Percentiles rank a stretch among this genome's conserved stretches.
These are phyloP conservation scores for Podospora pseudoanserina DNA, from an alignment of 495 filamentous ascomycete species.

Conservation along the genomic window DNA sequence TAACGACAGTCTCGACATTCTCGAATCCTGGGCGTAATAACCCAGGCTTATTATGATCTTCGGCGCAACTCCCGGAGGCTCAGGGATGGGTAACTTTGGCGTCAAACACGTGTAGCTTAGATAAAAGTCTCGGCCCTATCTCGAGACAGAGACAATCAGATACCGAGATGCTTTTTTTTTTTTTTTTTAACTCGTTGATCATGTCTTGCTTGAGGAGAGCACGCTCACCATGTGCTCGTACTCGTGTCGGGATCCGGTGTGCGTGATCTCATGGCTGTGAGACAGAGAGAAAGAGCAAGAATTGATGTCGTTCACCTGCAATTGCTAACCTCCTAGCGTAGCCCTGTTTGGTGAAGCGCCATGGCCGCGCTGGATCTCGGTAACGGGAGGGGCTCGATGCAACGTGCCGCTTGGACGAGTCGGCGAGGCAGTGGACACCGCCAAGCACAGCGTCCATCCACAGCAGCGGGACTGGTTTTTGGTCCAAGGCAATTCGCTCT, in stretches of 20 bases:
- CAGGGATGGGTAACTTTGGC: background rate
- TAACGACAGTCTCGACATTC: background rate
- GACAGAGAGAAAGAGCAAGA: background rate
- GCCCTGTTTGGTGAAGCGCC: slow-evolving; percentile 9
- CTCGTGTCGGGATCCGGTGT: background rate
- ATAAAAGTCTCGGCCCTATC: slow-evolving; percentile 6
- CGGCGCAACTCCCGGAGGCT: slow-evolving; percentile 8
- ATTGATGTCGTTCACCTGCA: background rate
- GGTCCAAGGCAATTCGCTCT: background rate
- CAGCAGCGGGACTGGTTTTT: slow-evolving; percentile 9
- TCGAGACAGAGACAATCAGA: background rate
- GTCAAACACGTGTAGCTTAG: slow-evolving; percentile 1
- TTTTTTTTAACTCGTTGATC: background rate
- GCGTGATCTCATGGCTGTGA: background rate
- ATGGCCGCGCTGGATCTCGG: slow-evolving; percentile 13
- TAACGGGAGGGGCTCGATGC: slow-evolving; percentile 17
- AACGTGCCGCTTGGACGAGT: slow-evolving; percentile 9
- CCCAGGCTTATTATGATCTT: slow-evolving; percentile 9
- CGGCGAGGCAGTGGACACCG: slow-evolving; percentile 9
- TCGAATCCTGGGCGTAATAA: slow-evolving; percentile 1
- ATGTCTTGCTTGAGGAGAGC: background rate
- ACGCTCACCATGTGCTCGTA: background rate
- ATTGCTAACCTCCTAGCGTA: background rate
- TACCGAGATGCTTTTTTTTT: background rate
- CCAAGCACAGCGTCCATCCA: slow-evolving; percentile 10